Base-by-base conservation (phyloP, 176 grass and related monocot species). In the Sorghum bicolor region DNA sequence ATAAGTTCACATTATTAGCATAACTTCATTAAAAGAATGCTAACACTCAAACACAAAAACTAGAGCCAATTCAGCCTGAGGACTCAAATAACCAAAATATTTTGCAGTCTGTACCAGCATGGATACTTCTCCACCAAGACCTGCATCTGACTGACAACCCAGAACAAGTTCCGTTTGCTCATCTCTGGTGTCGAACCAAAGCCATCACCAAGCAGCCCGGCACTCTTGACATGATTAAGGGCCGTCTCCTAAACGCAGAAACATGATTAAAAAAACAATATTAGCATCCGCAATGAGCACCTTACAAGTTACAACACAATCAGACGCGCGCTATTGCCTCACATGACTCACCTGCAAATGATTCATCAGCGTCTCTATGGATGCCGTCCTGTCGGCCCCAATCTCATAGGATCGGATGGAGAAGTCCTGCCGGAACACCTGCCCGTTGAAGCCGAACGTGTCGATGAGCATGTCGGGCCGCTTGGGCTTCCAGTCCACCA, bases 121-220 rank as follows among this genome's bases (percentile, higher is more conserved):
- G 93, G 93, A 86, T 92, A 94, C 62, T 68, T 82, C 43, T 94
- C 87, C 8, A 94, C 70, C 64, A 83, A 63, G 52, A 92, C 74
- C 77, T 92, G 93, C 70, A 94, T 92, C 85, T 88, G 89, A 63
- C 80, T 92, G 64, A 92, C 92, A 88, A 92, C 92, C 92, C 92
- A 94, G 37, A 94, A 90, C 52, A 94, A 85, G 55, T 92, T 90
- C n/a, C 68, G 89, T 86, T 94, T 94, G 80, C 60, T 86, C 93
- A 92, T 94, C 74, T 94, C 87, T 40, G 87, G 84, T 2, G 90
- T 94, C 6, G 84, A 86, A 50, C 93, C 93, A 77, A 94, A 94
- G 16, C 93, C 93, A 66, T 90, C 87, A 57, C 92, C 92, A 47
- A 94, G 76, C 10, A 94, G 80, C n/a, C 87, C 92, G 64, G 82